Percentiles rank a stretch among this genome's conserved stretches.
phyloP scores from a whole-genome alignment of 805 yeast species.

The Cyberlindnera xylosilytica region DNA sequence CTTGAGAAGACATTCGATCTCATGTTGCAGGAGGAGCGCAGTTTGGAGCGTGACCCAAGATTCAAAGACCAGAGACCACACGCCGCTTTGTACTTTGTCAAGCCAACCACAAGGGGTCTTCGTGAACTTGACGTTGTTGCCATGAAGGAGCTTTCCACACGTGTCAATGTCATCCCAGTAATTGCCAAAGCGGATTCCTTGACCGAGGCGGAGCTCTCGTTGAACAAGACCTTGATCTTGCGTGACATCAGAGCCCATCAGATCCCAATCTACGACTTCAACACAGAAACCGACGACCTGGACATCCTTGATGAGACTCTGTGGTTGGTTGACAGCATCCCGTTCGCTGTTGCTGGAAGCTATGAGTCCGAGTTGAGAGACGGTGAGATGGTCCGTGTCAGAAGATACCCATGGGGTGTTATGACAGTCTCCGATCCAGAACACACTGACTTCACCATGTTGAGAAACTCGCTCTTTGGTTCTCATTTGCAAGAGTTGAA shows the following conservation, averaged over 20 bases:
- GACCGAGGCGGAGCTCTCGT: constrained; percentile 58
- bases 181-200: constrained; percentile 78
- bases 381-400: constrained; percentile 40
- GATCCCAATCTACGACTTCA: constrained; percentile 73
- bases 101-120: constrained; percentile 62
- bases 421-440: constrained; percentile 54
- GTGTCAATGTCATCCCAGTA: constrained; percentile 82
- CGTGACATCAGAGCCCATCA: constrained; percentile 54
- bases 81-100: constrained; percentile 73
- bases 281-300: constrained; percentile 29
- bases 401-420: constrained; percentile 69
- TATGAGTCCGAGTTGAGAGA: constrained; percentile 33
- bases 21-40: constrained; percentile 69
- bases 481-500: constrained; percentile 81
- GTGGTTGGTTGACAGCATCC: constrained; percentile 45
- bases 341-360: constrained; percentile 67
- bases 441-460: constrained; percentile 64
- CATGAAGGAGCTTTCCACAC: constrained; percentile 64
- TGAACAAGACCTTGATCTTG: constrained; percentile 51
- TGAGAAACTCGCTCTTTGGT: constrained; percentile 69
- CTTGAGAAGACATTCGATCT: constrained; percentile 70
- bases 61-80: constrained; percentile 74
- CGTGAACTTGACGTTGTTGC: constrained; percentile 71
- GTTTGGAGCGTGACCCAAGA: constrained; percentile 69
- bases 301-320: constrained; percentile 27